phyloP scores from a whole-genome alignment of 345 rosid genomes.

The Luvunga scandens region DNA sequence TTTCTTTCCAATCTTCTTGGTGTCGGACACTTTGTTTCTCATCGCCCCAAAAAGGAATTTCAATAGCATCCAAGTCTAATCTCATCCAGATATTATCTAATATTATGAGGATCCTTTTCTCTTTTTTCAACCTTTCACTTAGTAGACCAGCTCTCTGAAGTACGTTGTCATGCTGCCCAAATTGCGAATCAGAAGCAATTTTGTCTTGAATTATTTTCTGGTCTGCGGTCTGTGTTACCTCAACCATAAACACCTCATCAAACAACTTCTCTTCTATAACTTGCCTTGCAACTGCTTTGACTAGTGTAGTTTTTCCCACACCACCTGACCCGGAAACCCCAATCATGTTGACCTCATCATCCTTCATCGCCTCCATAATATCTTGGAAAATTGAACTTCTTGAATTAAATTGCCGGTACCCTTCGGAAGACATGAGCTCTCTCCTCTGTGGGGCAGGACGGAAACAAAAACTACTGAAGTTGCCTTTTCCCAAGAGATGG shows the following conservation, averaged over 20 bases:
- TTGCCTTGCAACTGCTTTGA: conserved; percentile 5
- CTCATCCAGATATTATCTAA: conserved; percentile 1
- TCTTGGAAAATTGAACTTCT: not conserved
- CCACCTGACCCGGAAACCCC: conserved; percentile 19
- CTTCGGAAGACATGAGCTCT: not conserved
- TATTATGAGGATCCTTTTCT: not conserved
- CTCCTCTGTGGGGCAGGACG: not conserved
- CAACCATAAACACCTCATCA: conserved; percentile 5
- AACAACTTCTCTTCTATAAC: not conserved
- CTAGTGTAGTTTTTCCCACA: conserved; percentile 19
- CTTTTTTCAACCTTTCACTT: not conserved
- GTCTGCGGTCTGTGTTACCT: conserved; percentile 2
- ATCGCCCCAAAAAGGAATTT: not conserved
- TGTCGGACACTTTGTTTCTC: not conserved
- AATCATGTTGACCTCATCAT: conserved; percentile 4
- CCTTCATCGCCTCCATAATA: not conserved
- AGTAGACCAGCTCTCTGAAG: not conserved
- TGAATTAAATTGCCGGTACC: not conserved
- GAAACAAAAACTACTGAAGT: no score
- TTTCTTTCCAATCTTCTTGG: no score
- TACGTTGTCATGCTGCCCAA: not conserved
- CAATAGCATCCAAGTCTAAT: not conserved
- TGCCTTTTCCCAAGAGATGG: no score
- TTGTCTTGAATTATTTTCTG: conserved; percentile 13
- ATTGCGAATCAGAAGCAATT: not conserved